These are phyloP conservation scores for Lasiosphaeria hispida DNA, from an alignment of 495 filamentous ascomycete species.

Conservation along the genomic window DNA sequence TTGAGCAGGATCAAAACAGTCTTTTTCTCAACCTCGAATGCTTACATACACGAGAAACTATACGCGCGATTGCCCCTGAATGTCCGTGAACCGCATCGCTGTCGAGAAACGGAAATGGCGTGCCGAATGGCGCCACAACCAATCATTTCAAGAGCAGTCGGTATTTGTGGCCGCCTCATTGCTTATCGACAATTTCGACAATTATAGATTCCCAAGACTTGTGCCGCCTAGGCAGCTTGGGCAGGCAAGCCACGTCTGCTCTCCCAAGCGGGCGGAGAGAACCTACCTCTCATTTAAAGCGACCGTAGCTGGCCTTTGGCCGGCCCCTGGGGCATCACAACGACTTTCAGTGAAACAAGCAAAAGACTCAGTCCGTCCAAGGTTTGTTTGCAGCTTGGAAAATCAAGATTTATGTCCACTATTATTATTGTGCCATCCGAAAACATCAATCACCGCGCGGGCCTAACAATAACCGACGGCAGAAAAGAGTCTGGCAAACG, in stretches of 20 bases:
- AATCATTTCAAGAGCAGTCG: too few species aligned
- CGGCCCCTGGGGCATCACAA: too few species aligned
- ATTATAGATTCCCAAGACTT: neutral
- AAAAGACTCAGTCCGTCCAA: too few species aligned
- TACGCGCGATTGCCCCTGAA: neutral
- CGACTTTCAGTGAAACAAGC: too few species aligned
- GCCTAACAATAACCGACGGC: too few species aligned
- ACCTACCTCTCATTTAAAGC: constrained; percentile 21
- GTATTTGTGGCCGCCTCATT: too few species aligned
- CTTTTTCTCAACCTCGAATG: neutral
- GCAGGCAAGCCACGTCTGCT: constrained; percentile 5
- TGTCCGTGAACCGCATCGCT: too few species aligned
- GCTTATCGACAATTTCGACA: neutral
- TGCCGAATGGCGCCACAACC: too few species aligned
- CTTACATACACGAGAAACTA: neutral
- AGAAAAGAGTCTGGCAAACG: too few species aligned
- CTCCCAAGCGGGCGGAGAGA: neutral
- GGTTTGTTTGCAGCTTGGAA: too few species aligned
- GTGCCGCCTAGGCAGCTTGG: neutral
- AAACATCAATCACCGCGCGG: too few species aligned
- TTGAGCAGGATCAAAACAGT: neutral
- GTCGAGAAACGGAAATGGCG: too few species aligned
- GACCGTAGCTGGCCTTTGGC: neutral
- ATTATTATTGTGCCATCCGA: neutral
- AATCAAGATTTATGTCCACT: neutral